Base-by-base conservation (phyloP, 352 stramenopile genomes). In the Pythium diclinum region DNA sequence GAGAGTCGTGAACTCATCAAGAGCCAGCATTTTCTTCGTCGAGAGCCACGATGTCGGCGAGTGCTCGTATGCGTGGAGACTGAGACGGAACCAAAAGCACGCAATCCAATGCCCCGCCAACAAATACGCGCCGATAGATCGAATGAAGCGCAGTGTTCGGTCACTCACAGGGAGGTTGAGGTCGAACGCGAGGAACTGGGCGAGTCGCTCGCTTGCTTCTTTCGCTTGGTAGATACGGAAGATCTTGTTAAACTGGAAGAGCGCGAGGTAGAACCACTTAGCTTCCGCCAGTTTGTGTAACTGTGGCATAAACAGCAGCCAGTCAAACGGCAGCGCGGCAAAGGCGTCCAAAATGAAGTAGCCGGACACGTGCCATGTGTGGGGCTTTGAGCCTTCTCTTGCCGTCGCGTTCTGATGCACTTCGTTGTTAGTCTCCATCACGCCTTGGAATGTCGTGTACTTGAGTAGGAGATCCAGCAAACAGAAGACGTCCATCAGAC, bases 201-300 rank as follows among this genome's bases (percentile, higher is more conserved):
- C 74, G 13, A 89, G 54, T 3, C 79, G 68, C 51, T 87, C 79
- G 25, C 77, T 88, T 3, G 76, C 67, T 47, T 78, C 76, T 33
- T 85, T 74, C 2, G 75, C 65, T 60, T 83, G 65, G 19, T 73
- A 61, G 38, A 87, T 82, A 14, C 73, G 75, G 40, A 77, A 73
- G 25, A 88, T 61, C 53, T 91, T 89, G 69, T 88, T 88, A 28
- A 81, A 61, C 56, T 89, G 82, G 33, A 89, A 71, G 1, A 89
- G 40, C 4, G 75, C 68, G 21, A 87, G 63, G 59, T 86, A 88
- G 59, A 77, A 85, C 79, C 78, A 89, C n/a, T 68, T 64, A 14
- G 32, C 71, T 21, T 6, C 11, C 10, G n/a, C 78, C 17, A 21
- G 64, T 68, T 53, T n/a, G 2, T 64, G 53, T 3, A 87, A 40